Evolutionary conservation across 176 grass and related monocot genomes (phyloP).

Genomic region (Raddia guianensis): DNA sequence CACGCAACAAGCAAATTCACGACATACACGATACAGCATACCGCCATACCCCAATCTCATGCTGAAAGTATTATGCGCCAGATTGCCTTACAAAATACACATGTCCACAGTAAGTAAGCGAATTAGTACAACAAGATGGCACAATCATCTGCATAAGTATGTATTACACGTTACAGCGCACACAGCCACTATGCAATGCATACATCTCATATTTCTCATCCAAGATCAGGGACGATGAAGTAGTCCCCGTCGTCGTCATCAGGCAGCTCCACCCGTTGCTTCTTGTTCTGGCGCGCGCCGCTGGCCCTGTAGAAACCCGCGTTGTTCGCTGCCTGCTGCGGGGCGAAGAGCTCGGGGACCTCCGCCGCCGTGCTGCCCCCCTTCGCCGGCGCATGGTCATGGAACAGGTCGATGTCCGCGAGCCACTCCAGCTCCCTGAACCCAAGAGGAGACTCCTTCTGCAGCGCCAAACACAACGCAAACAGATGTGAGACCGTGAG

Average conservation of each 20-base stretch:
- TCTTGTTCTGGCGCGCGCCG: constrained; percentile 63
- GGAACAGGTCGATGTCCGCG: constrained; percentile 74
- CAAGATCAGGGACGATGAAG: constrained; percentile 92
- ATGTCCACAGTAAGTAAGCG: neutral
- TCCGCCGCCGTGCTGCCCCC: constrained; percentile 40
- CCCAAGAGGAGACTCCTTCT: constrained; percentile 68
- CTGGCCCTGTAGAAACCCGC: constrained; percentile 45
- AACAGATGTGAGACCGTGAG: neutral
- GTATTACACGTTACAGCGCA: neutral
- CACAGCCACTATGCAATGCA: neutral
- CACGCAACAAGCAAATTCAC: neutral
- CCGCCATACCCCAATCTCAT: neutral
- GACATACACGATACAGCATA: neutral
- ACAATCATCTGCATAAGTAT: constrained; percentile 21
- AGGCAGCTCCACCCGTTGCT: constrained; percentile 59
- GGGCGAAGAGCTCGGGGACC: constrained; percentile 76
- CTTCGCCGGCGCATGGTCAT: constrained; percentile 47
- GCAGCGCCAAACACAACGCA: constrained; percentile 11
- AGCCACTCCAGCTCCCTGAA: constrained; percentile 85
- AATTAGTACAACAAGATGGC: constrained; percentile 13
- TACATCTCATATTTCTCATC: constrained; percentile 35
- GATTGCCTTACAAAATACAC: constrained; percentile 21
- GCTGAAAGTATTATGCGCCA: constrained; percentile 5
- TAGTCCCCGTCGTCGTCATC: constrained; percentile 92
- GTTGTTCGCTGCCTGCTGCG: constrained; percentile 43